A percentile compares a stretch with the other conserved stretches of the same genome.
Evolutionary conservation across 805 yeast genomes (phyloP).

Genomic region (Suhomyces kilbournensis): DNA sequence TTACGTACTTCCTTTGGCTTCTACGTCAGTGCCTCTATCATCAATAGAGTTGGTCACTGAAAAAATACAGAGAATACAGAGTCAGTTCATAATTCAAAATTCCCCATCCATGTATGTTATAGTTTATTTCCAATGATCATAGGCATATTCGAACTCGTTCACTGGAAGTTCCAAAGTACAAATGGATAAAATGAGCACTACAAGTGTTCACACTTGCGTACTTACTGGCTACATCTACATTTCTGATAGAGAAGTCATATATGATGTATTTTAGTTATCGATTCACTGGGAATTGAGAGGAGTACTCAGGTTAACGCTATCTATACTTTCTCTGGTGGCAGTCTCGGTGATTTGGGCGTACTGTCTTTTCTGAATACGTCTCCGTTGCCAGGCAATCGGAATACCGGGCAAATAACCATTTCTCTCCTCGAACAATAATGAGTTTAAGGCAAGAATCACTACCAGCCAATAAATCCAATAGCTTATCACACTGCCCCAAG

Average conservation of each 20-base stretch:
- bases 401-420: conserved; percentile 29
- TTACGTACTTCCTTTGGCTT: not conserved
- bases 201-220: too few relatives aligned
- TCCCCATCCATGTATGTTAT: too few relatives aligned
- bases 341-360: not conserved
- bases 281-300: conserved; percentile 12
- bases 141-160: too few relatives aligned
- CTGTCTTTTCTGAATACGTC: conserved; percentile 44
- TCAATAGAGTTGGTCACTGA: not conserved
- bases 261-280: not conserved
- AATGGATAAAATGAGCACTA: too few relatives aligned
- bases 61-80: too few relatives aligned
- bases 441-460: conserved; percentile 44
- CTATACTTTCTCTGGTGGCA: conserved; percentile 16
- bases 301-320: conserved; percentile 27
- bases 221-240: not conserved
- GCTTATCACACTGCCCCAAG: conserved; percentile 78
- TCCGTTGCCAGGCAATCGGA: conserved; percentile 61
- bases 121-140: too few relatives aligned
- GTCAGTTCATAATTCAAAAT: too few relatives aligned
- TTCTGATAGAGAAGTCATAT: not conserved
- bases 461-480: conserved; percentile 70
- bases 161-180: too few relatives aligned
- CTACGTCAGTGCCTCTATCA: not conserved
- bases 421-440: conserved; percentile 47